Evolutionary conservation across 2,329 filamentous ascomycete species (phyloP).

Genomic region (Zymoseptoria ardabiliae): DNA sequence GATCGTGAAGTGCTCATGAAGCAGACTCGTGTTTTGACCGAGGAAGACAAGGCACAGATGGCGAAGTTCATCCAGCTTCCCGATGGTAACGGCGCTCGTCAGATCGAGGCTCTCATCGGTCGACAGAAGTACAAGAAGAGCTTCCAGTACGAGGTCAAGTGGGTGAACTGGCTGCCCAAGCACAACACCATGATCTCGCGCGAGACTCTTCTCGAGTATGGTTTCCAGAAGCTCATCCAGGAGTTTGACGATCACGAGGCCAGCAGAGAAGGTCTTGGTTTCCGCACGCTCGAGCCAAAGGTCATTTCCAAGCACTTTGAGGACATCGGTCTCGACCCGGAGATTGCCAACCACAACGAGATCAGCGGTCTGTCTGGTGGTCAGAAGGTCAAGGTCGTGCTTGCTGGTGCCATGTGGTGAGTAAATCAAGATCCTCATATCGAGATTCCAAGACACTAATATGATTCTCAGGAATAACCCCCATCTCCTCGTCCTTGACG

Average conservation of each 20-base stretch:
- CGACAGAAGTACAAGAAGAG: conserved; percentile 99
- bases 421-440: not conserved
- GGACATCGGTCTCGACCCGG: conserved; percentile 88
- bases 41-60: conserved; percentile 82
- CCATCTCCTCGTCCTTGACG: conserved; percentile 91
- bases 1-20: conserved; percentile 97
- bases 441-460: conserved; percentile 1
- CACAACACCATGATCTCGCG: conserved; percentile 87
- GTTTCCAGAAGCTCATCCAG: conserved; percentile 89
- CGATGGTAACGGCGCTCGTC: conserved; percentile 69
- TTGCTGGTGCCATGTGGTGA: conserved; percentile 58
- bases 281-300: conserved; percentile 84
- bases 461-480: conserved; percentile 63
- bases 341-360: conserved; percentile 98
- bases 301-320: conserved; percentile 98
- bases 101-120: conserved; percentile 84
- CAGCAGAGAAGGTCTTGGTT: conserved; percentile 95
- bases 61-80: conserved; percentile 79
- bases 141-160: conserved; percentile 98
- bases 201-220: conserved; percentile 77
- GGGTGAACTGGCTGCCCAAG: conserved; percentile 82
- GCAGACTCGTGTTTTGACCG: conserved; percentile 84
- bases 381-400: conserved; percentile 98
- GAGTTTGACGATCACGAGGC: conserved; percentile 99
- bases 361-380: conserved; percentile 93